These are phyloP conservation scores for Emericellopsis cladophorae DNA, from an alignment of 2,329 filamentous ascomycete genomes.

Conservation along the genomic window DNA sequence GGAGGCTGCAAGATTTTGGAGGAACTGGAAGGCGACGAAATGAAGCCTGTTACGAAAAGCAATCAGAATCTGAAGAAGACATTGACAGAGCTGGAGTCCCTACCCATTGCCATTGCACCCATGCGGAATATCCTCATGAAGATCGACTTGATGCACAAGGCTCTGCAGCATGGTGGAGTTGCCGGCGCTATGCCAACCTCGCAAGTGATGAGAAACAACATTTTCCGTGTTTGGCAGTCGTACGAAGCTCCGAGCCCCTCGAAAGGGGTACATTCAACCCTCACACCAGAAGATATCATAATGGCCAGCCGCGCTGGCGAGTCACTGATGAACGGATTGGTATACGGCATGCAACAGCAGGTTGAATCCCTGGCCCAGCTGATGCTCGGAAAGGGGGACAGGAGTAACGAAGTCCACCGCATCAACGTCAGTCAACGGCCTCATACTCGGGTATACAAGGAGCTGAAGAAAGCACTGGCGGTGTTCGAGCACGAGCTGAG, in stretches of 20 bases:
- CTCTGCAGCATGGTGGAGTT: not conserved
- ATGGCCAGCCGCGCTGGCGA: constrained; percentile 1
- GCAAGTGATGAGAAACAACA: not conserved
- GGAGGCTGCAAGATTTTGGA: constrained; percentile 3
- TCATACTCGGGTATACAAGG: not conserved
- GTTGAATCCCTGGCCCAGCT: not conserved
- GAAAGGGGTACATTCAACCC: not conserved
- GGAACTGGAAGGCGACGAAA: constrained; percentile 3
- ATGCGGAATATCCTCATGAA: constrained; percentile 1
- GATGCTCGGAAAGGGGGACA: not conserved
- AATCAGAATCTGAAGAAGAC: not conserved
- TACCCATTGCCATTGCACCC: not conserved
- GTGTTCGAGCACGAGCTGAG: not conserved
- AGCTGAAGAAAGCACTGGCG: not conserved
- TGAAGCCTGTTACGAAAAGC: not conserved
- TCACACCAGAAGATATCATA: not conserved
- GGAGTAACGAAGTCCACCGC: not conserved
- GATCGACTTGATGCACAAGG: not conserved
- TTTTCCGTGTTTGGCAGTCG: not conserved
- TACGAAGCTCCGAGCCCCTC: not conserved
- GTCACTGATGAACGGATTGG: not conserved
- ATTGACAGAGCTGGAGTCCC: not conserved
- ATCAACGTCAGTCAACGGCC: not conserved
- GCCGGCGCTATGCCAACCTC: not conserved
- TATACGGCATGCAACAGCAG: not conserved